A percentile compares a stretch with the other conserved stretches of the same genome.
phyloP scores from a whole-genome alignment of 768 basidiomycete genomes.

The Tricholoma bakamatsutake region DNA sequence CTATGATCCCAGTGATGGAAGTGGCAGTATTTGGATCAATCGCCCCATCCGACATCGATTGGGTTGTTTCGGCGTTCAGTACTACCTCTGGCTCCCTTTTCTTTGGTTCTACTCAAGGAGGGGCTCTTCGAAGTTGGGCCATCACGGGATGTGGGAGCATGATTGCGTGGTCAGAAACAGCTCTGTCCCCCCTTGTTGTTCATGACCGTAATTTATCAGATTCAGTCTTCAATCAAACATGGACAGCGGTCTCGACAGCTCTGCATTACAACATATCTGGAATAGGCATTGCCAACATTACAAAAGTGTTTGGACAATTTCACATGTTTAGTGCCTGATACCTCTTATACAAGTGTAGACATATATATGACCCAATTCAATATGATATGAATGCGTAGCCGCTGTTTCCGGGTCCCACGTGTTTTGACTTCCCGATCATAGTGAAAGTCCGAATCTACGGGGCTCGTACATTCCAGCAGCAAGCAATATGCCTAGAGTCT shows the following conservation, averaged over 20 bases:
- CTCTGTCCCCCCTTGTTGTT: constrained; percentile 44
- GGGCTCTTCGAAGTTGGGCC: constrained; percentile 48
- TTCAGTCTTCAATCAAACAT: constrained; percentile 40
- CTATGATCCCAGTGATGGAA: constrained; percentile 47
- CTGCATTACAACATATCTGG: constrained; percentile 21
- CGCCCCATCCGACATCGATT: constrained; percentile 39
- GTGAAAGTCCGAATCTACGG: no score
- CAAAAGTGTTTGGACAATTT: constrained; percentile 30
- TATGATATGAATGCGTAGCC: neutral
- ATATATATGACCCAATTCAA: no score
- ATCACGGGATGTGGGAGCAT: constrained; percentile 32
- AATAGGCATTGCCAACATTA: constrained; percentile 40
- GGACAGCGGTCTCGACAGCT: constrained; percentile 38
- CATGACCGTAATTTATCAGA: constrained; percentile 43
- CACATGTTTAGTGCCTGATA: constrained; percentile 25
- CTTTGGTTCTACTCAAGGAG: constrained; percentile 51
- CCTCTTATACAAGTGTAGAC: no score
- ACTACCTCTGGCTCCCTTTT: constrained; percentile 45
- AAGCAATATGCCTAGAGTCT: constrained; percentile 33
- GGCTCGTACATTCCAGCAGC: no score
- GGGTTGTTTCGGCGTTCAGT: constrained; percentile 45
- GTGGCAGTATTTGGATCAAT: constrained; percentile 61
- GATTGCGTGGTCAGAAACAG: constrained; percentile 49
- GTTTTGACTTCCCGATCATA: neutral
- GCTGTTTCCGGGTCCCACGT: neutral